Base-by-base conservation (phyloP, 305 asterid genomes). In the Fraxinus platypoda region DNA sequence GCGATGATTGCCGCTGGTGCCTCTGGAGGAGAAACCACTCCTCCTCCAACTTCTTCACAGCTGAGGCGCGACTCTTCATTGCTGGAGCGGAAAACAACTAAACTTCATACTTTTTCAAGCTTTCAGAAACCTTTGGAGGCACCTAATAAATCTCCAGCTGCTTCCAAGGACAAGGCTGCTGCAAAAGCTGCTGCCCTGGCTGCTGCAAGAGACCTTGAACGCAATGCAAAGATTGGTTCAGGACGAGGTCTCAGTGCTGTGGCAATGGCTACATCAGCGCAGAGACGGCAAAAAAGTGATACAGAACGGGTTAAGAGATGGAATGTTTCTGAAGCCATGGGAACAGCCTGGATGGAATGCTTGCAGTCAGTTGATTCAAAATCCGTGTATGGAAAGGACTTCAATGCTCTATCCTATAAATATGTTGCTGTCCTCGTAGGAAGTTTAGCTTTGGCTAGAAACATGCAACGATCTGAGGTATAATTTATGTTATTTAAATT, bases 161-260 rank as follows among this genome's bases (percentile, higher is more conserved):
- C 89, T 87, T 95, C 98, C 52, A 96, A 91, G 91, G 99, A 96
- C 87, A 96, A 93, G 90, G 98, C 98, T 75, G 94, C 97, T 43
- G 98, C 99, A 81, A 96, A 94, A 92, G 98, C 97, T 66, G 99
- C 99, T 76, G 99, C 99, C 70, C 87, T 96, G 91, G 98, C 98
- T 90, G 99, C 97, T 85, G 99, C 99, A 15, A 93, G 99, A 85
- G 99, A 96, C 90, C 98, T 94, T 81, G 97, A 94, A 86, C 98
- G 99, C 85, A 93, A 91, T 88, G 95, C 99, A 76, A 96, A 96
- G 87, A 94, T 96, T 86, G 99, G 99, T 80, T 91, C 99, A 26
- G 98, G 99, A 88, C 91, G 99, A 90, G 99, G 99, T 84, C 99
- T 96, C 81, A 94, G 98, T 88, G 99, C 99, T 57, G 99, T 96